These are phyloP conservation scores for Glycine soja DNA, from an alignment of 306 rosid genomes.

Conservation along the genomic window DNA sequence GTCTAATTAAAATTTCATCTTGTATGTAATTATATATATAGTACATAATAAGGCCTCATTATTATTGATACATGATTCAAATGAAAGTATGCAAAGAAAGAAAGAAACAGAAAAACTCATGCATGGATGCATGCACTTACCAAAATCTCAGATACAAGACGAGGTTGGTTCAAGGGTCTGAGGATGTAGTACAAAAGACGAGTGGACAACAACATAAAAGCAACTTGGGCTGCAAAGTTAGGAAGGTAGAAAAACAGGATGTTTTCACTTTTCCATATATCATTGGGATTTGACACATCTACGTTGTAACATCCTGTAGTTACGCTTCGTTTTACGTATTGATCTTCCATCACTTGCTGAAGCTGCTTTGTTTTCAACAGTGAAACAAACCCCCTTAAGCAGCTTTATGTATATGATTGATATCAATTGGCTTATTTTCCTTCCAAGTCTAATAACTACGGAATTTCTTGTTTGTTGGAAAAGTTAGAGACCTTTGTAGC, in stretches of 20 bases:
- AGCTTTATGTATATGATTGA: background rate
- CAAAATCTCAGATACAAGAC: constrained; percentile 42
- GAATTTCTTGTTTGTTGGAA: background rate
- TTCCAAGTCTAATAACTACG: background rate
- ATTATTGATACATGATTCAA: background rate
- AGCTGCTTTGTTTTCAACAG: background rate
- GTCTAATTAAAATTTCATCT: no score
- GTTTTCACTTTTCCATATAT: constrained; percentile 40
- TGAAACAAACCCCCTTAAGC: background rate
- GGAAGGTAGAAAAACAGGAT: constrained; percentile 1
- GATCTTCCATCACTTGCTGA: background rate
- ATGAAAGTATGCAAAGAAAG: background rate
- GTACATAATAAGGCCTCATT: background rate
- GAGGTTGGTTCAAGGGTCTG: constrained; percentile 53
- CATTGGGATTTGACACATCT: constrained; percentile 15
- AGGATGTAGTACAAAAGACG: constrained; percentile 28
- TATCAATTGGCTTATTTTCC: constrained; percentile 3
- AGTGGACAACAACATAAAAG: constrained; percentile 20
- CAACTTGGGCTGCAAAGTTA: constrained; percentile 37
- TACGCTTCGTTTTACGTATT: background rate
- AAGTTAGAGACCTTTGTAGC: background rate
- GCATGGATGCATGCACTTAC: constrained; percentile 18
- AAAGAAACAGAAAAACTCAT: background rate
- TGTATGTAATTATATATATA: no score
- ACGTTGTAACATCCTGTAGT: constrained; percentile 18